Conservation (phyloP, 306 rosid species). For the Argentina anserina region DNA sequence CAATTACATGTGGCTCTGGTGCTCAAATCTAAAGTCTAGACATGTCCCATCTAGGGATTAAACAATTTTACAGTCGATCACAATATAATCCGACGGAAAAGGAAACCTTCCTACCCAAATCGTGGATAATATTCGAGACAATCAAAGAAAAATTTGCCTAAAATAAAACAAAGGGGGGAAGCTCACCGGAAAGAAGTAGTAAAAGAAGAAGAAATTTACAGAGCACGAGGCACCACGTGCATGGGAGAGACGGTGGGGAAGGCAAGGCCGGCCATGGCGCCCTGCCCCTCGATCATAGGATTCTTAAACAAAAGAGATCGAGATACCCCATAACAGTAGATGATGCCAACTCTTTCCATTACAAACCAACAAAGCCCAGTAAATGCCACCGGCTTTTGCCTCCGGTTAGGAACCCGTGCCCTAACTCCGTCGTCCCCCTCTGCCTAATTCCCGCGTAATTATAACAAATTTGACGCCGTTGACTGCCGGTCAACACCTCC, state of each 20-base stretch:
- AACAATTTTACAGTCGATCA: background rate
- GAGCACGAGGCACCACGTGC: conserved; percentile 48
- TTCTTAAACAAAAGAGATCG: conserved; percentile 9
- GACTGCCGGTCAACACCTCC: conserved; percentile 44
- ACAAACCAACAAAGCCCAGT: background rate
- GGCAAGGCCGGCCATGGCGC: conserved; percentile 6
- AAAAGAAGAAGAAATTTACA: background rate
- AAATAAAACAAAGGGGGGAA: background rate
- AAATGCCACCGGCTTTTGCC: conserved; percentile 22
- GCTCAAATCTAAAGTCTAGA: no score
- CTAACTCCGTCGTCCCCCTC: background rate
- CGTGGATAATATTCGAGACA: background rate
- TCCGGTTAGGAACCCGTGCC: conserved; percentile 13
- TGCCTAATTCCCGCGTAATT: background rate
- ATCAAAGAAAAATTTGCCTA: background rate
- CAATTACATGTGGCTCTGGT: no score
- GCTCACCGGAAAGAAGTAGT: background rate
- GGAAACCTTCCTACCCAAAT: background rate
- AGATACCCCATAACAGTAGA: conserved; percentile 15
- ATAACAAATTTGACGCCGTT: conserved; percentile 33
- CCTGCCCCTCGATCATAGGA: conserved; percentile 10
- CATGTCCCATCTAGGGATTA: background rate
- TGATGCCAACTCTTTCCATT: conserved; percentile 17
- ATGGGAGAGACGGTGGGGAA: background rate
- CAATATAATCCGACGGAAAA: background rate